These are phyloP conservation scores for Russula abietina DNA, from an alignment of 768 basidiomycete species.

Conservation along the genomic window DNA sequence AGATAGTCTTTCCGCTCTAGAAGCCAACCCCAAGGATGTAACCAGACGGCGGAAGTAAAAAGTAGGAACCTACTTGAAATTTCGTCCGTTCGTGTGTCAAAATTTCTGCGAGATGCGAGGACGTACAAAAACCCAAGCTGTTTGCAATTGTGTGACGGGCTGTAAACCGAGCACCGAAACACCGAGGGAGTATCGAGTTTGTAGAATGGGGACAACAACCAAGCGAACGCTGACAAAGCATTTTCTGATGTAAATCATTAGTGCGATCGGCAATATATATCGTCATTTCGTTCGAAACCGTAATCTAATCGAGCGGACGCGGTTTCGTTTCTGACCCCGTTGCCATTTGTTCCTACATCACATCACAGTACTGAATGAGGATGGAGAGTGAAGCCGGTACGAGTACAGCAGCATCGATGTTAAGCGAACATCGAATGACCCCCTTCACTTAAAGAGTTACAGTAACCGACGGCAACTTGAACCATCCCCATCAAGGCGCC, in stretches of 20 bases:
- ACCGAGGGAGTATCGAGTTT: not conserved
- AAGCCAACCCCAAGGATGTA: not conserved
- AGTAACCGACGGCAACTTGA: not conserved
- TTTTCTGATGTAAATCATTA: not conserved
- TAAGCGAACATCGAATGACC: not conserved
- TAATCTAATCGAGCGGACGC: not conserved
- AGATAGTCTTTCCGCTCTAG: not conserved
- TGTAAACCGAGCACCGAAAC: not conserved
- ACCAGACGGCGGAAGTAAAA: not conserved
- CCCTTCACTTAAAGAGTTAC: not conserved
- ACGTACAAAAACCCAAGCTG: not conserved
- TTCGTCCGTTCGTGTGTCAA: not conserved
- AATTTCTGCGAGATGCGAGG: not conserved
- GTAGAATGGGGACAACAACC: not conserved
- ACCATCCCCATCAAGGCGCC: not conserved
- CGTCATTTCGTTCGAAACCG: not conserved
- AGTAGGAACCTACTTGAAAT: not conserved
- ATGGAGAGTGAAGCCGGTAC: not conserved
- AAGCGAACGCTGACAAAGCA: constrained; percentile 12
- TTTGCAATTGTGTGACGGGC: not conserved
- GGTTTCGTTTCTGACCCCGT: not conserved
- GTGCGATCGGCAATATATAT: constrained; percentile 1
- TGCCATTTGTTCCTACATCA: not conserved
- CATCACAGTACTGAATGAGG: too few relatives aligned
- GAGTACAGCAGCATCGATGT: not conserved